phyloP scores from a whole-genome alignment of 306 rosid species.

The Acmispon strigosus region DNA sequence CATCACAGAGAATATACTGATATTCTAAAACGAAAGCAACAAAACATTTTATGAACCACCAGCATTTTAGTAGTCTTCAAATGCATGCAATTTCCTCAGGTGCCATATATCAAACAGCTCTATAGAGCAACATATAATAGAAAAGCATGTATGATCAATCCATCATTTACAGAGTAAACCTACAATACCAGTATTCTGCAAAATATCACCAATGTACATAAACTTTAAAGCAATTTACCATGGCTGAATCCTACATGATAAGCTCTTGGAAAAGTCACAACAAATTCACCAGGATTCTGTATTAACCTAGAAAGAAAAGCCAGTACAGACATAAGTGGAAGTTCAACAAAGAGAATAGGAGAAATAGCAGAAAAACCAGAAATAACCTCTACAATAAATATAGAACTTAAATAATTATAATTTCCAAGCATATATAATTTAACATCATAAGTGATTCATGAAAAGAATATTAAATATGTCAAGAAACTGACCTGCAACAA shows the following conservation, averaged over 20 bases:
- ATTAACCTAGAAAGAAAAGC: constrained; percentile 64
- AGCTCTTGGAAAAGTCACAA: constrained; percentile 98
- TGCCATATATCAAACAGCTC: background rate
- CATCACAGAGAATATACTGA: constrained; percentile 2
- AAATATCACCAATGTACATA: constrained; percentile 9
- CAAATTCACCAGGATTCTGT: constrained; percentile 99
- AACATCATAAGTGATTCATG: constrained; percentile 7
- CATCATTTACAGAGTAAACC: background rate
- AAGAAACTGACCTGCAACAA: constrained; percentile 82
- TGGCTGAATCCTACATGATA: constrained; percentile 99
- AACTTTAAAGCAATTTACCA: constrained; percentile 64
- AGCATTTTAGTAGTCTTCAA: background rate
- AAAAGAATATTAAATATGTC: constrained; percentile 4
- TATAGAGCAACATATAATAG: constrained; percentile 7
- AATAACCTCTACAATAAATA: background rate
- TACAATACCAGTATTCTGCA: background rate
- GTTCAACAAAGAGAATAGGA: constrained; percentile 20
- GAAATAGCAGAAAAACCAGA: constrained; percentile 8
- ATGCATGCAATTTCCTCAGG: constrained; percentile 12
- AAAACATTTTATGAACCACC: constrained; percentile 5
- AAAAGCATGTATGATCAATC: background rate
- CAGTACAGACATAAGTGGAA: constrained; percentile 30
- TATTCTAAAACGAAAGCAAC: constrained; percentile 2
- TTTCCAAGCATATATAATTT: background rate
- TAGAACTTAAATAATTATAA: constrained; percentile 16